Evolutionary conservation across 1,284 basidiomycete species (phyloP), one percentile per base, ranked within the genome.

Genomic region (Peniophora sp.): DNA sequence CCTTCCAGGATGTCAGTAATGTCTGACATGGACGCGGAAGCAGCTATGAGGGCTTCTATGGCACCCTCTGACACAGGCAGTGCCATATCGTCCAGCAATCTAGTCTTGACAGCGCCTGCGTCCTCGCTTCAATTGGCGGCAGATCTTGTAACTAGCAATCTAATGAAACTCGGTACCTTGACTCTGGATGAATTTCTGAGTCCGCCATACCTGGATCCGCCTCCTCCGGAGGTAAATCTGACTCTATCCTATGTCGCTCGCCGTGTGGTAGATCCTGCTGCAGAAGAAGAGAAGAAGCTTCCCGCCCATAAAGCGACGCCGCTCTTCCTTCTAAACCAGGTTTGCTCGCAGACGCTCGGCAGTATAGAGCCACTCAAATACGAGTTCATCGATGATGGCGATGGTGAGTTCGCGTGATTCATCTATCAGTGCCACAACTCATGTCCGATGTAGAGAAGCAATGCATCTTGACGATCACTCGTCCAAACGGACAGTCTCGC

Each of bases 381-480:
- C 47, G 75, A 77, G 47, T 71, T 70, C 42, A 55, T 75, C 27
- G 70, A 76, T 48, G 68, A 71, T 36, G 50, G 54, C 5, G 37
- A 2, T 57, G 60, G 8, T 58, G 61, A 6, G 58, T 57, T 24
- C 64, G 76, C 73, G 52, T 52, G 67, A 54, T 27, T 41, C 37
- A 14, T 18, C 3, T 27, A 9, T 41, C 24, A 22, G 3, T 46
- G 17, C 15, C 12, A 37, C 43, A 10, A 44, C 22, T 50, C 23
- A 45, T 18, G 22, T 45, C 15, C 9, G 20, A 45, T 17, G 12
- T 58, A 83, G 81, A 60, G 50, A 79, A 75, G 57, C 73, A 75
- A 48, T 83, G 80, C 57, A 76, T 79, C 47, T 60, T 84, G 37
- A 81, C 78, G 1, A 74, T 84, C 49, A 74, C 69, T 1, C 75